Conservation (phyloP, 345 rosid genomes). For the Aquilaria yunnanensis region DNA sequence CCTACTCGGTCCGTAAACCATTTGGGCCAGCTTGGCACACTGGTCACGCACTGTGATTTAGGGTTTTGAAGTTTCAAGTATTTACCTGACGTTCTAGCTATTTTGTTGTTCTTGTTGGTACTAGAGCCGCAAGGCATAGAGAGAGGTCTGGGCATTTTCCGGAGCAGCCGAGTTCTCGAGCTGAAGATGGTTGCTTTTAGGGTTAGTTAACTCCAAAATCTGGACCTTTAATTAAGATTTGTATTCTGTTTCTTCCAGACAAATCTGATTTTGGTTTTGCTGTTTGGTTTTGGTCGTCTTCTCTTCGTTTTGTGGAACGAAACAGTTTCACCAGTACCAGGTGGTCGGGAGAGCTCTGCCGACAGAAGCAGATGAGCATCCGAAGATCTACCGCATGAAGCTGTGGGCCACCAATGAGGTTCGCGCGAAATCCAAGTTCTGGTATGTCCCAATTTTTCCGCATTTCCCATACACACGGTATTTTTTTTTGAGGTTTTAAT, state of each 20-base stretch:
- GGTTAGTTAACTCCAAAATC: no score
- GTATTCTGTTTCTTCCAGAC: no score
- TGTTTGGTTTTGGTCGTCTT: background rate
- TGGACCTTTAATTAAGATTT: no score
- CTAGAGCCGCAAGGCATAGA: no score
- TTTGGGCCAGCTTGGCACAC: no score
- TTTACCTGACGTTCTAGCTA: no score
- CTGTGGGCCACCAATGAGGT: conserved; percentile 50
- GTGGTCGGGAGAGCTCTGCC: conserved; percentile 48
- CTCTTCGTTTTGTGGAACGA: background rate
- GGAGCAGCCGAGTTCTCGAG: no score
- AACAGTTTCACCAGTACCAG: conserved; percentile 43
- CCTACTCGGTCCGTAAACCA: background rate
- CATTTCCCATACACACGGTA: no score
- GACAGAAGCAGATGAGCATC: conserved; percentile 31
- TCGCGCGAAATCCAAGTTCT: conserved; percentile 46
- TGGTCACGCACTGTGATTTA: background rate
- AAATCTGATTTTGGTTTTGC: background rate
- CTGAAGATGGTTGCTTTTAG: no score
- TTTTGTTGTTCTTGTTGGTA: no score
- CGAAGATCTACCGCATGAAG: conserved; percentile 45
- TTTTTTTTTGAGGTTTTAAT: background rate
- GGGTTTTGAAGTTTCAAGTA: background rate
- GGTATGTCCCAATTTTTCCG: conserved; percentile 15
- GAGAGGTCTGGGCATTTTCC: no score